Evolutionary conservation across 257 asterid genomes (phyloP).

Genomic region (Rhazya stricta): DNA sequence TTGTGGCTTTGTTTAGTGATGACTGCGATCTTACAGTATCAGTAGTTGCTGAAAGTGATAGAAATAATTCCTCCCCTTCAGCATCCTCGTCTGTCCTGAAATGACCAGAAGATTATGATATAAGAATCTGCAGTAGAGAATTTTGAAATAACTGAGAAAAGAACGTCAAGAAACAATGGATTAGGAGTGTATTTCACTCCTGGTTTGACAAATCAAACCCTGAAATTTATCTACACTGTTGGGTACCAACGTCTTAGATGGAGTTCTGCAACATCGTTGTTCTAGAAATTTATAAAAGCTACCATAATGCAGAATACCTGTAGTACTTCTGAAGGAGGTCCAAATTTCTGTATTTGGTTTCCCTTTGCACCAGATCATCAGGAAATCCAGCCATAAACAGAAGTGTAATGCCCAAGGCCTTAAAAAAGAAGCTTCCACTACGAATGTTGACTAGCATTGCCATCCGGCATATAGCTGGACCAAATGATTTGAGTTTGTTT

Average conservation of each 20-base stretch:
- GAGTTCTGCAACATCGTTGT: neutral
- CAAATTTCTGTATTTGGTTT: slow-evolving; percentile 30
- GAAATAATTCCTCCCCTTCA: slow-evolving; percentile 27
- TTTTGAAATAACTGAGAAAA: neutral
- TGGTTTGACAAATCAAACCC: no score
- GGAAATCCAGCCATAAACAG: slow-evolving; percentile 33
- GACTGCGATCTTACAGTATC: slow-evolving; percentile 15
- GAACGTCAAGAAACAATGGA: neutral
- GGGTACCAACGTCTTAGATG: neutral
- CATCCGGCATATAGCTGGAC: slow-evolving; percentile 26
- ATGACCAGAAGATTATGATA: neutral
- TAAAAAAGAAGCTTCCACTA: slow-evolving; percentile 29
- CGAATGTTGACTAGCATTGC: slow-evolving; percentile 28
- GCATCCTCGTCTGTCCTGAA: slow-evolving; percentile 31
- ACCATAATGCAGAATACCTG: slow-evolving; percentile 13
- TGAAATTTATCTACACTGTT: no score
- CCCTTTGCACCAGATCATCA: slow-evolving; percentile 24
- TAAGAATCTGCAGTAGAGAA: neutral
- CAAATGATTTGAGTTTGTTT: slow-evolving; percentile 31
- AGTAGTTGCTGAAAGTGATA: slow-evolving; percentile 6
- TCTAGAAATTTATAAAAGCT: neutral
- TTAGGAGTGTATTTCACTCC: neutral
- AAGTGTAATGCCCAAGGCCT: slow-evolving; percentile 33
- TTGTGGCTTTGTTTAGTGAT: neutral
- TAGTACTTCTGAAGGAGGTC: slow-evolving; percentile 28